Evolutionary conservation across 225 moss, liverwort and hornwort species (phyloP), one percentile per base, ranked within the genome.

Genomic region (Straminergon stramineum): DNA sequence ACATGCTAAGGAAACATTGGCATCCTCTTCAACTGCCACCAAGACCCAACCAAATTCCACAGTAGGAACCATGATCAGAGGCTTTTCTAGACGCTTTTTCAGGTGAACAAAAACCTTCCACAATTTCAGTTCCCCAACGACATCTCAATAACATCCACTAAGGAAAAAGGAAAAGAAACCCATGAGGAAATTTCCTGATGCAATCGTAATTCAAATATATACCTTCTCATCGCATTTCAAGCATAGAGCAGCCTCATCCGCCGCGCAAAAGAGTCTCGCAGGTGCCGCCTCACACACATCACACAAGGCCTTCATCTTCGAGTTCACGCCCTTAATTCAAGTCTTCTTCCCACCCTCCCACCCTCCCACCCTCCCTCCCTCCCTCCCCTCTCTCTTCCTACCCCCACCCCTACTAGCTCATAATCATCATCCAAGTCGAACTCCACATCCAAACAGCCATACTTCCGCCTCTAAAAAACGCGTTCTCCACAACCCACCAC

Each of bases 241-340:
- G 91, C 98, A 99, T 22, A 99, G 95, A 83, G 98, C 98, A 91
- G 98, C 98, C 91, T 99, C 98, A 87, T 99, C 98, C n/a, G 98
- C 97, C n/a, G 97, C 96, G 90, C 98, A 99, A 78, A 99, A 99
- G 10, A 97, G 91, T 21, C 94, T 94, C 73, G 98, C 98, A 63
- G 98, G 96, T 41, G 96, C 96, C 81, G 97, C 96, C 91, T 99
- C 98, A 87, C 98, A 99, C 68, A 97, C 96, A 91, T 99, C 98
- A 90, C 98, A 99, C 78, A 97, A 92, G 63, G 95, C 92, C 96
- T 96, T 96, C 98, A 99, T 99, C 90, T 93, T 89, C 79, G 26
- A 75, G 13, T 48, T 48, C 66, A 65, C 19, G 41, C 71, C 82
- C 82, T 64, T 17, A 41, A 41, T 82, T 53, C 21, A 37, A 51